A percentile compares a stretch with the other conserved stretches of the same genome.
These are phyloP conservation scores for Sclerotinia borealis DNA, from an alignment of 2,329 filamentous ascomycete species.

Conservation along the genomic window DNA sequence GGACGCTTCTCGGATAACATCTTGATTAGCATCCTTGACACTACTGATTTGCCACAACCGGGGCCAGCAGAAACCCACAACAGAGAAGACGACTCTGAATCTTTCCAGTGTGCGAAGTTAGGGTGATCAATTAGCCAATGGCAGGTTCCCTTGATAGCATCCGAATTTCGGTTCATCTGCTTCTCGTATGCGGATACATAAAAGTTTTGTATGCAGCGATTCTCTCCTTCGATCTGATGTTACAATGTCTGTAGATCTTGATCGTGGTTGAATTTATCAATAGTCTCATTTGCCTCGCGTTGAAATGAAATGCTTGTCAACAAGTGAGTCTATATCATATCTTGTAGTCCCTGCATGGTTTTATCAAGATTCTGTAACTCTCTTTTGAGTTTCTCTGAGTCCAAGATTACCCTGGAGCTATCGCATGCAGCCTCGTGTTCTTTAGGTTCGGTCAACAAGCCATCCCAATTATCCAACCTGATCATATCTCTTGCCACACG, in stretches of 20 bases:
- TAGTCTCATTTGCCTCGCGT: too few species aligned
- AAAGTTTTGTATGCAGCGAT: too few species aligned
- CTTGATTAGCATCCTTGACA: not conserved
- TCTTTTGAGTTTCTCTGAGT: not conserved
- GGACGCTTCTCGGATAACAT: not conserved
- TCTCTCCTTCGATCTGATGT: too few species aligned
- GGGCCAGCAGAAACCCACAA: not conserved
- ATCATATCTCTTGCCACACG: slow-evolving; percentile 5
- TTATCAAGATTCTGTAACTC: not conserved
- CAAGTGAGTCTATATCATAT: not conserved
- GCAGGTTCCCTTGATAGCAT: not conserved
- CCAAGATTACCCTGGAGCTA: not conserved
- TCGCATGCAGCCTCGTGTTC: not conserved
- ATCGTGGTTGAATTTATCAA: too few species aligned
- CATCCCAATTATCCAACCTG: slow-evolving; percentile 6
- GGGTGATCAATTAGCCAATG: not conserved
- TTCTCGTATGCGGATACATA: not conserved
- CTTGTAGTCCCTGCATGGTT: not conserved
- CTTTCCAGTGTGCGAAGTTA: not conserved
- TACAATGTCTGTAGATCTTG: too few species aligned
- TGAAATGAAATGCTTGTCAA: too few species aligned
- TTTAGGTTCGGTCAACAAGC: slow-evolving; percentile 3
- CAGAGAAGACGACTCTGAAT: not conserved
- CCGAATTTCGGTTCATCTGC: slow-evolving; percentile 2
- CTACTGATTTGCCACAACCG: slow-evolving; percentile 4